These are phyloP conservation scores for Gossypium armourianum DNA, from an alignment of 441 rosid genomes.

Conservation along the genomic window DNA sequence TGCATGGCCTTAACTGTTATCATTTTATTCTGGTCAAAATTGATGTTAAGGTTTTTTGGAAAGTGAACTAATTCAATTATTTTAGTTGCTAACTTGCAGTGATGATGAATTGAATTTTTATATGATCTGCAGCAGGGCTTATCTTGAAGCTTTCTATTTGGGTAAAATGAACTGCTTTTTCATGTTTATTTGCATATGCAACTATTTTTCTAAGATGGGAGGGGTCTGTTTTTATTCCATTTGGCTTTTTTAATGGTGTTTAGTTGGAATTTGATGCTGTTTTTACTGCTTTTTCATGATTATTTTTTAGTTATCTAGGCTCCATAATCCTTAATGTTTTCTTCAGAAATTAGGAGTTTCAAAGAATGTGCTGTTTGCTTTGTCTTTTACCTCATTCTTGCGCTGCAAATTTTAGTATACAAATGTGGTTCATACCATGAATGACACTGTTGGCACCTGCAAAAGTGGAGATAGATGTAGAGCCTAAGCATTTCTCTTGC, in stretches of 20 bases:
- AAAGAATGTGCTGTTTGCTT: neutral
- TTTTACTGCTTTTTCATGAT: neutral
- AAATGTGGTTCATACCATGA: neutral
- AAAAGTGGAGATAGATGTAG: too few relatives aligned
- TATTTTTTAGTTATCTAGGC: neutral
- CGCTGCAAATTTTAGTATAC: neutral
- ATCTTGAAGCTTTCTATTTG: neutral
- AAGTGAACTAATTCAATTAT: neutral
- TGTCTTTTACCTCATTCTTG: neutral
- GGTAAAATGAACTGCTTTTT: neutral
- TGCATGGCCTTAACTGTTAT: neutral
- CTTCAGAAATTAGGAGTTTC: neutral
- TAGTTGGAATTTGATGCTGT: neutral
- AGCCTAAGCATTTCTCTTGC: too few relatives aligned
- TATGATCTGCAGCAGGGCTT: neutral
- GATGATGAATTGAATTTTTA: neutral
- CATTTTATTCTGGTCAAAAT: neutral
- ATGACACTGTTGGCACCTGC: too few relatives aligned
- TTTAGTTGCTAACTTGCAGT: neutral
- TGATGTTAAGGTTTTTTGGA: neutral
- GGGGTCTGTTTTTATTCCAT: neutral
- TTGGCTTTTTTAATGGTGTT: neutral
- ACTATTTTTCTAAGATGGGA: neutral
- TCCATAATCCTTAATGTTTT: neutral
- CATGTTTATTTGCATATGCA: neutral